Percentiles rank a stretch among this genome's conserved stretches.
phyloP scores from a whole-genome alignment of 768 basidiomycete species.

The Pilatotrama ljubarskyi region DNA sequence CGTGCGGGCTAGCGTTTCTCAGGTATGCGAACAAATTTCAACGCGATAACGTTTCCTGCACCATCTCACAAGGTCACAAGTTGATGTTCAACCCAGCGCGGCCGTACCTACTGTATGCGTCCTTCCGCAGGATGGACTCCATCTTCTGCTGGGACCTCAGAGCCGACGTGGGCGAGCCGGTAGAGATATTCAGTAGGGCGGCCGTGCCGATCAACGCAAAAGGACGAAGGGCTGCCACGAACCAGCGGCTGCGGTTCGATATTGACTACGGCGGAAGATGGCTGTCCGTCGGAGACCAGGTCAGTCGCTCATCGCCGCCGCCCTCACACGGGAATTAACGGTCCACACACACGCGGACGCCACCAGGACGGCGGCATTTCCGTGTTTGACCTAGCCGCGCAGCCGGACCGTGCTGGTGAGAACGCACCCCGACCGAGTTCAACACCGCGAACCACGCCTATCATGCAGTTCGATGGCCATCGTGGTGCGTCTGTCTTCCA shows the following conservation, averaged over 20 bases:
- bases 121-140: constrained; percentile 63
- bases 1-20: constrained; percentile 48
- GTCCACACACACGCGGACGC: neutral
- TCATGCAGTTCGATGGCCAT: constrained; percentile 17
- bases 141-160: constrained; percentile 85
- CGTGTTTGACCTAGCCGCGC: constrained; percentile 53
- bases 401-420: constrained; percentile 9
- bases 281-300: constrained; percentile 70
- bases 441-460: constrained; percentile 12
- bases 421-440: constrained; percentile 6
- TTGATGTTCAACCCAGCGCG: constrained; percentile 73
- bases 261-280: constrained; percentile 67
- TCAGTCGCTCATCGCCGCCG: constrained; percentile 32
- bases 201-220: neutral
- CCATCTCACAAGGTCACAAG: constrained; percentile 37
- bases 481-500: constrained; percentile 9
- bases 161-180: constrained; percentile 46
- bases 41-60: neutral
- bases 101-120: constrained; percentile 75
- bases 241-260: constrained; percentile 81
- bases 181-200: constrained; percentile 36
- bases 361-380: constrained; percentile 57
- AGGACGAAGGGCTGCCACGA: constrained; percentile 41
- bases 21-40: constrained; percentile 39
- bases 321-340: constrained; percentile 1